Conservation (phyloP, 2,329 filamentous ascomycete genomes). For the Talaromyces sp. region DNA sequence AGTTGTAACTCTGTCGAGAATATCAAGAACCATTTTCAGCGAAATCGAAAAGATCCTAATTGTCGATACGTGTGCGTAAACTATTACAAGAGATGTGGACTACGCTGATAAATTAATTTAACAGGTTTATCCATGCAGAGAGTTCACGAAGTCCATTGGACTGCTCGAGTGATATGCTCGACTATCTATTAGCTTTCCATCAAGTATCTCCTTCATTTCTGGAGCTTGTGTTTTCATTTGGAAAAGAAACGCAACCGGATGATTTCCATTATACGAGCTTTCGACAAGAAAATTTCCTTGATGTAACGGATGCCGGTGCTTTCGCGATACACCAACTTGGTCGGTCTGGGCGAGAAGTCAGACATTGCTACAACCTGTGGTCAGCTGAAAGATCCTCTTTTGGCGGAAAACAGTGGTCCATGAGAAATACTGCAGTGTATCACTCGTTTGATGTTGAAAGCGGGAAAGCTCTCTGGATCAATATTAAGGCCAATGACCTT, state of each 20-base stretch:
- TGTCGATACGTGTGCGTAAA: no score
- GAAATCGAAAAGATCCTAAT: no score
- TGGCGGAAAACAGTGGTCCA: background rate
- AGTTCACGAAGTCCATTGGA: background rate
- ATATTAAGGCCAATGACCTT: slow-evolving; percentile 2
- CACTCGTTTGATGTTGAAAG: slow-evolving; percentile 5
- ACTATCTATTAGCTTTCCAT: slow-evolving; percentile 2
- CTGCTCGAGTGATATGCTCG: slow-evolving; percentile 6
- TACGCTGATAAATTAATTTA: no score
- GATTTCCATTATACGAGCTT: slow-evolving; percentile 8
- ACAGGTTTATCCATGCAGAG: background rate
- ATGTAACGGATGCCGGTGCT: background rate
- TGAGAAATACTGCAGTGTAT: slow-evolving; percentile 2
- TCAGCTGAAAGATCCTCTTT: background rate
- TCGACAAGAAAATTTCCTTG: slow-evolving; percentile 2
- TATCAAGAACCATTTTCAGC: no score
- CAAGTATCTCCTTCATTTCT: slow-evolving; percentile 2
- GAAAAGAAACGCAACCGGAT: background rate
- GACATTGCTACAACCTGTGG: no score
- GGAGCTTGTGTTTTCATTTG: slow-evolving; percentile 5
- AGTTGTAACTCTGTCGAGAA: no score
- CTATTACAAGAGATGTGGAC: no score
- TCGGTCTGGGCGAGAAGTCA: no score
- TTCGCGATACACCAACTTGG: no score
- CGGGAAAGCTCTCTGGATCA: slow-evolving; percentile 4